Percentiles rank a stretch among this genome's conserved stretches.
Conservation (phyloP, 148 eudicot species). For the Nyssa sinensis region DNA sequence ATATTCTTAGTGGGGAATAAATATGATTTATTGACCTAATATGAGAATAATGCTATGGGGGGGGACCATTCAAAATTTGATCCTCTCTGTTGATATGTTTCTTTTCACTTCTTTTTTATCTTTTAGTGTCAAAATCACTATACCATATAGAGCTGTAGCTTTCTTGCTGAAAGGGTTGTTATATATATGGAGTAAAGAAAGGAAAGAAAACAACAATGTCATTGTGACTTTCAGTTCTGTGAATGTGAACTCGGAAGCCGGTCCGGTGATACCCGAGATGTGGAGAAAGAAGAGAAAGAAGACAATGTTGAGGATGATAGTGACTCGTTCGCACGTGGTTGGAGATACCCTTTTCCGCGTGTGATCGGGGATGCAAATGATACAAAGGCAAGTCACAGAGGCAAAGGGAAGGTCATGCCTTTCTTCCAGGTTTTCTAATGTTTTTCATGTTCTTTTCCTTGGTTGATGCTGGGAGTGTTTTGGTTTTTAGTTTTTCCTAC, state of each 20-base stretch:
- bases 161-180: neutral
- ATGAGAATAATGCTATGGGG: constrained; percentile 14
- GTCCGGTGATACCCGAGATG: constrained; percentile 15
- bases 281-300: constrained; percentile 24
- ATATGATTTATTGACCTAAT: constrained; percentile 8
- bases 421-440: constrained; percentile 64
- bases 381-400: constrained; percentile 67
- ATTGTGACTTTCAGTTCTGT: neutral
- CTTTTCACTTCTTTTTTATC: neutral
- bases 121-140: too few relatives aligned
- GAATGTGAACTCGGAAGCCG: neutral
- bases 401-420: constrained; percentile 98
- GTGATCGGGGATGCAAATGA: neutral
- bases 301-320: too few relatives aligned
- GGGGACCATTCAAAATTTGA: constrained; percentile 25
- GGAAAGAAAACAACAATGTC: neutral
- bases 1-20: constrained; percentile 10
- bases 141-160: neutral
- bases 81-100: neutral
- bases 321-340: neutral
- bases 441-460: constrained; percentile 10
- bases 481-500: too few relatives aligned
- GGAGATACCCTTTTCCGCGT: neutral
- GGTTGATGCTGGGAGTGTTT: too few relatives aligned
- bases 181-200: constrained; percentile 4